Percentiles rank a stretch among this genome's conserved stretches.
Evolutionary conservation across 768 basidiomycete species (phyloP).

Genomic region (Auricularia auricula-judae): DNA sequence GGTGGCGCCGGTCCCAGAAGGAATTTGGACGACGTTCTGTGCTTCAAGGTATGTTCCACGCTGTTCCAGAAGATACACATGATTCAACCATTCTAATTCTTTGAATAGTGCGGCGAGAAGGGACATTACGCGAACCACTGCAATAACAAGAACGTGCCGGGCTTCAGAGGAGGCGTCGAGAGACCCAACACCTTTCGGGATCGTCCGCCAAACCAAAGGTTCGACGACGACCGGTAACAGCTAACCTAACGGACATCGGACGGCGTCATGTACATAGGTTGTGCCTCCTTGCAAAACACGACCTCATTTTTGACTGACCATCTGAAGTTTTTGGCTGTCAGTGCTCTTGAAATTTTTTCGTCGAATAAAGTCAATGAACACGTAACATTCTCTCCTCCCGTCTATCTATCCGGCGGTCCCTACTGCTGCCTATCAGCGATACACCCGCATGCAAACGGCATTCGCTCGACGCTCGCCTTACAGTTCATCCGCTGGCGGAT

Average conservation of each 20-base stretch:
- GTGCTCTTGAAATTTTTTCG: no score
- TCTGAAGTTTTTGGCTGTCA: no score
- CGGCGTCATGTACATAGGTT: not conserved
- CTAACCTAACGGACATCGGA: not conserved
- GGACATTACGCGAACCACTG: slow-evolving; percentile 96
- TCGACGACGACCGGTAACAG: not conserved
- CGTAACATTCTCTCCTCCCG: no score
- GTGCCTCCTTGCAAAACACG: not conserved
- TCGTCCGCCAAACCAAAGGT: not conserved
- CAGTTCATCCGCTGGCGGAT: no score
- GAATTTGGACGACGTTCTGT: slow-evolving; percentile 74
- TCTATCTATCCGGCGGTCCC: no score
- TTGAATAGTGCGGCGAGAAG: slow-evolving; percentile 79
- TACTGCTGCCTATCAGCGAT: no score
- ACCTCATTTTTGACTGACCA: not conserved
- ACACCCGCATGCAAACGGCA: no score
- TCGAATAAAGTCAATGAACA: no score
- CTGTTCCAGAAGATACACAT: no score
- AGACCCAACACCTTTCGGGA: not conserved
- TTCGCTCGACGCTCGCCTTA: no score
- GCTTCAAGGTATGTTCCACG: slow-evolving; percentile 58
- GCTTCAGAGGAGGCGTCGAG: not conserved
- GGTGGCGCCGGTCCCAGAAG: slow-evolving; percentile 39
- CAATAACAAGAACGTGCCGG: slow-evolving; percentile 41
- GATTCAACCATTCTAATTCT: no score